Evolutionary conservation across 148 eudicot genomes (phyloP).

Genomic region (Spergularia bocconei): DNA sequence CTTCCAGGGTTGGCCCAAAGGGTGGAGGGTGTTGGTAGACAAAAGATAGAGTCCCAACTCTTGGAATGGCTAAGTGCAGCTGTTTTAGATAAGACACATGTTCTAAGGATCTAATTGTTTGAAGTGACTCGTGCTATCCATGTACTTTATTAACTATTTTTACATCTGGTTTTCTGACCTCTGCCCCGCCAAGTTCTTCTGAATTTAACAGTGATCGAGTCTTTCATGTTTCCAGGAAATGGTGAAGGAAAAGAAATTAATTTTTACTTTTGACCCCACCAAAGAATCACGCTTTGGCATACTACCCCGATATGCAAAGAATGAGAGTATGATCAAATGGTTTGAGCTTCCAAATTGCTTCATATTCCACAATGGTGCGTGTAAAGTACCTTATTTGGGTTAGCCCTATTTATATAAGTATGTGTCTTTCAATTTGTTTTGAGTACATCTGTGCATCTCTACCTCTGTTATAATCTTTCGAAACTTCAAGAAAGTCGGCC

Average conservation of each 20-base stretch:
- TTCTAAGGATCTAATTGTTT: not conserved
- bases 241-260: slow-evolving; percentile 75
- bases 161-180: not conserved
- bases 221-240: slow-evolving; percentile 58
- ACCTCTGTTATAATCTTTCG: not conserved
- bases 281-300: slow-evolving; percentile 85
- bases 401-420: not conserved
- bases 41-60: not conserved
- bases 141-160: not conserved
- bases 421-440: not conserved
- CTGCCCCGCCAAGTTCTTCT: not conserved
- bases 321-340: slow-evolving; percentile 87
- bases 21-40: not conserved
- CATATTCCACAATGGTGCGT: slow-evolving; percentile 94
- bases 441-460: not conserved
- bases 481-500: not conserved
- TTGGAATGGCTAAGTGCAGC: not conserved
- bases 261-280: slow-evolving; percentile 68
- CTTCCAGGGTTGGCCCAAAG: not conserved
- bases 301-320: slow-evolving; percentile 88
- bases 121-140: not conserved
- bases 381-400: not conserved
- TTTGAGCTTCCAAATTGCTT: slow-evolving; percentile 97
- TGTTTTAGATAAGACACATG: not conserved
- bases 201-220: slow-evolving; percentile 1